A percentile compares a stretch with the other conserved stretches of the same genome.
phyloP scores from a whole-genome alignment of 2,329 filamentous ascomycete species.

The Talaromyces sp. region DNA sequence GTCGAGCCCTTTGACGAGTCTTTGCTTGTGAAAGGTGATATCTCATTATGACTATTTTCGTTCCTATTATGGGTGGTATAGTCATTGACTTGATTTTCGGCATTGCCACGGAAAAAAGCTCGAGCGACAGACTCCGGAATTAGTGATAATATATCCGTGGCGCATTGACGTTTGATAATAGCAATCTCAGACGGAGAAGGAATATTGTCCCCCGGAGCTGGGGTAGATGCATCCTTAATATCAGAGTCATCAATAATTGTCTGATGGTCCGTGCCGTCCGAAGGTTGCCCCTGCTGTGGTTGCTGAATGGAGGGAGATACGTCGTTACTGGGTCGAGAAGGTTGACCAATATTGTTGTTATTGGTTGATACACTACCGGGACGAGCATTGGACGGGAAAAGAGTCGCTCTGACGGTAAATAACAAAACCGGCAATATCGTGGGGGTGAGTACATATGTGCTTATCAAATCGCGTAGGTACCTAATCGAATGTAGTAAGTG shows the following conservation, averaged over 20 bases:
- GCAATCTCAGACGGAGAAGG: slow-evolving; percentile 12
- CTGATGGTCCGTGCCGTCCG: background rate
- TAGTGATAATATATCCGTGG: slow-evolving; percentile 40
- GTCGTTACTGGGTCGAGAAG: slow-evolving; percentile 16
- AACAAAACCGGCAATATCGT: slow-evolving; percentile 61
- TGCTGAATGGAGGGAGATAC: slow-evolving; percentile 22
- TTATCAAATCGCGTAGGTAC: slow-evolving; percentile 46
- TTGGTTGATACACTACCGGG: slow-evolving; percentile 46
- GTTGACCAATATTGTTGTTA: slow-evolving; percentile 32
- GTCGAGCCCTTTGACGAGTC: background rate
- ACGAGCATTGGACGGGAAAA: slow-evolving; percentile 83
- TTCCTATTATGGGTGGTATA: slow-evolving; percentile 9
- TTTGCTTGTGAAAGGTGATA: slow-evolving; percentile 12
- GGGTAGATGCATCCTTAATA: slow-evolving; percentile 1
- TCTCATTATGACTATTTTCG: background rate
- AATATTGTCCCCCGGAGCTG: background rate
- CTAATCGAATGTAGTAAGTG: slow-evolving; percentile 24
- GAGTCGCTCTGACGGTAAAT: slow-evolving; percentile 62
- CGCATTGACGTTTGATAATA: slow-evolving; percentile 40
- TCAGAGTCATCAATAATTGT: background rate
- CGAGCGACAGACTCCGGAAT: slow-evolving; percentile 41
- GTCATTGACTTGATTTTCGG: slow-evolving; percentile 17
- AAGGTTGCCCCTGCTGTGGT: slow-evolving; percentile 4
- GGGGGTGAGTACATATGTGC: slow-evolving; percentile 63
- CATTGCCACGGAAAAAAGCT: slow-evolving; percentile 41